Percentiles rank a stretch among this genome's conserved stretches.
Conservation (phyloP, 306 rosid genomes). For the Trifolium fragiferum region DNA sequence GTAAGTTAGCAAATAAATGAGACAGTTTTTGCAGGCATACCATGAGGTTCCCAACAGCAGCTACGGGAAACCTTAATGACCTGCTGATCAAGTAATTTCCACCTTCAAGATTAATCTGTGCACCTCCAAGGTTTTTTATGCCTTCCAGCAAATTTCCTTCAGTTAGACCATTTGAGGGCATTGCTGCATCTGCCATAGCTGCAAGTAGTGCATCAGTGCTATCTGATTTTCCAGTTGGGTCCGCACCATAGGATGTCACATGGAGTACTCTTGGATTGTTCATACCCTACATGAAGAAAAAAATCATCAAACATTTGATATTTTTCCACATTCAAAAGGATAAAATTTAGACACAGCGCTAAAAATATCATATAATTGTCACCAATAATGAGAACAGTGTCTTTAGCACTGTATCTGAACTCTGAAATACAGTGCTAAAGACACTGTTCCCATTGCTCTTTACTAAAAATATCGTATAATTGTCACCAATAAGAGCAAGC, state of each 20-base stretch:
- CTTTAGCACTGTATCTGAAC: too few relatives aligned
- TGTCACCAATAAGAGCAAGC: too few relatives aligned
- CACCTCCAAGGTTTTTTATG: slow-evolving; percentile 79
- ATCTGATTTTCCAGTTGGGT: slow-evolving; percentile 76
- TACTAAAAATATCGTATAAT: too few relatives aligned
- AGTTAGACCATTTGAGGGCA: slow-evolving; percentile 30
- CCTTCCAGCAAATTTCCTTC: slow-evolving; percentile 64
- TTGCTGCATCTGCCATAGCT: slow-evolving; percentile 68
- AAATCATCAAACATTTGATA: slow-evolving; percentile 38
- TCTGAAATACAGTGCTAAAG: not conserved
- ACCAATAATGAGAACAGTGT: too few relatives aligned
- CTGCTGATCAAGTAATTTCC: slow-evolving; percentile 70
- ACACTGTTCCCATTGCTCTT: not conserved
- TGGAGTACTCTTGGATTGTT: slow-evolving; percentile 51
- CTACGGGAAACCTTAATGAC: slow-evolving; percentile 60
- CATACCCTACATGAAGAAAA: slow-evolving; percentile 53
- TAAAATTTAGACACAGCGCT: not conserved
- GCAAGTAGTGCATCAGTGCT: slow-evolving; percentile 70
- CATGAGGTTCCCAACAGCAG: slow-evolving; percentile 76
- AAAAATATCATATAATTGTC: too few relatives aligned
- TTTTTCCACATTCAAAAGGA: not conserved
- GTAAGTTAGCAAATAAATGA: slow-evolving; percentile 29
- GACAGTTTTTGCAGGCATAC: slow-evolving; percentile 47
- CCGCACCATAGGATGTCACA: slow-evolving; percentile 83
- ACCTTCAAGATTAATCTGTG: slow-evolving; percentile 71